Conservation (phyloP, 352 stramenopile species). For the Albugo candida region DNA sequence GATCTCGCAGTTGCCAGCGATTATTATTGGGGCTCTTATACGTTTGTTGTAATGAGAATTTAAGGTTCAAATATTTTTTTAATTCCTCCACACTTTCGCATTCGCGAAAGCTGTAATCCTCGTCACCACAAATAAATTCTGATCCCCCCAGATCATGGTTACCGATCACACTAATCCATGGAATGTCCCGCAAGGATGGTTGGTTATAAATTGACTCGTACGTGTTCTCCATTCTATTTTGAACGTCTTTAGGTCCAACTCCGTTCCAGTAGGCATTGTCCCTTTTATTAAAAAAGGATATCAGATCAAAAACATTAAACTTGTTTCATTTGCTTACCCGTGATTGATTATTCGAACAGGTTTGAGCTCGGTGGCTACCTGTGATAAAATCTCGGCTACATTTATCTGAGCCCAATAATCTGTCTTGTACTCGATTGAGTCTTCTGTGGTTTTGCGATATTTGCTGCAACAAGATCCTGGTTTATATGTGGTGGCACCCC, state of each 20-base stretch:
- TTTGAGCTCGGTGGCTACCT: conserved; percentile 50
- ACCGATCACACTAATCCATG: conserved; percentile 73
- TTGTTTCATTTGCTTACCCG: too few relatives aligned
- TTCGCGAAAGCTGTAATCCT: conserved; percentile 72
- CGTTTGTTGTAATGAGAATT: conserved; percentile 55
- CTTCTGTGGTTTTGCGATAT: conserved; percentile 59
- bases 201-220: conserved; percentile 79
- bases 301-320: background rate
- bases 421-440: conserved; percentile 72
- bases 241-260: conserved; percentile 47
- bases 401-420: conserved; percentile 78
- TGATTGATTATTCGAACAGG: conserved; percentile 52
- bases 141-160: conserved; percentile 79
- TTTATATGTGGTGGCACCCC: conserved; percentile 72
- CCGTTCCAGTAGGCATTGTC: conserved; percentile 84
- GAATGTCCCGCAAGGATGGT: conserved; percentile 38
- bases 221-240: conserved; percentile 64
- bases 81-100: conserved; percentile 50
- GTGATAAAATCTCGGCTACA: conserved; percentile 51
- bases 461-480: conserved; percentile 78
- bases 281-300: conserved; percentile 7
- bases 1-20: conserved; percentile 60
- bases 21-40: conserved; percentile 68
- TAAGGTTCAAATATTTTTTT: conserved; percentile 65
- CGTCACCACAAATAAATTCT: conserved; percentile 69